phyloP scores from a whole-genome alignment of 2,329 filamentous ascomycete species.

The Alternaria metachromatica region DNA sequence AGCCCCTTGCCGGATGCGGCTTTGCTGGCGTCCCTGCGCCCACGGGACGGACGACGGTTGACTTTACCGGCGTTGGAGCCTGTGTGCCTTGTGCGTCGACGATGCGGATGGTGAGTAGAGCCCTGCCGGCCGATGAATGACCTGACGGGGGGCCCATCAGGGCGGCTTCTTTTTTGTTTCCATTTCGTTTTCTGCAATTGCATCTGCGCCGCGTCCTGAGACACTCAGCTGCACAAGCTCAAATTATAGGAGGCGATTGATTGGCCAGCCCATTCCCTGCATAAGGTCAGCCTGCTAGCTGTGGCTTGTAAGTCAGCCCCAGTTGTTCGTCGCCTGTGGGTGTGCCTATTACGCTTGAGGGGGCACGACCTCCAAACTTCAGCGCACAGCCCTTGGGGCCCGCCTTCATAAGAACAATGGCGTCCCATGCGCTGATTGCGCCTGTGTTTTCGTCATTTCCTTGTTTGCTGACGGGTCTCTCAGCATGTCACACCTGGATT shows the following conservation, averaged over 20 bases:
- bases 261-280: conserved; percentile 21
- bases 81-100: conserved; percentile 26
- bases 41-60: conserved; percentile 22
- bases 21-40: conserved; percentile 19
- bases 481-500: conserved; percentile 27
- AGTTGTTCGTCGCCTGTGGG: conserved; percentile 8
- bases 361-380: conserved; percentile 26
- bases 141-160: conserved; percentile 7
- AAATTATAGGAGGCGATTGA: conserved; percentile 7
- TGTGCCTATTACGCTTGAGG: conserved; percentile 19
- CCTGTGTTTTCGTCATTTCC: conserved; percentile 11
- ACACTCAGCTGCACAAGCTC: conserved; percentile 3
- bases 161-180: background rate
- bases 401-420: conserved; percentile 23
- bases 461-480: conserved; percentile 17
- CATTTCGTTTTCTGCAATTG: background rate
- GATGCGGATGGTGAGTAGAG: conserved; percentile 19
- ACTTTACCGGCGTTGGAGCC: conserved; percentile 17
- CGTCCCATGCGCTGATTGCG: conserved; percentile 15
- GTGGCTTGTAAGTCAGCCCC: conserved; percentile 41
- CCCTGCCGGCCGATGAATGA: conserved; percentile 3
- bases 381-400: conserved; percentile 28
- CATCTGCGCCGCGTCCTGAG: background rate
- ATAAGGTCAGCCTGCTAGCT: conserved; percentile 23
- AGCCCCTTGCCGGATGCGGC: conserved; percentile 15